Evolutionary conservation across 163 green algal species (phyloP).

Genomic region (Trebouxia gelatinosa): DNA sequence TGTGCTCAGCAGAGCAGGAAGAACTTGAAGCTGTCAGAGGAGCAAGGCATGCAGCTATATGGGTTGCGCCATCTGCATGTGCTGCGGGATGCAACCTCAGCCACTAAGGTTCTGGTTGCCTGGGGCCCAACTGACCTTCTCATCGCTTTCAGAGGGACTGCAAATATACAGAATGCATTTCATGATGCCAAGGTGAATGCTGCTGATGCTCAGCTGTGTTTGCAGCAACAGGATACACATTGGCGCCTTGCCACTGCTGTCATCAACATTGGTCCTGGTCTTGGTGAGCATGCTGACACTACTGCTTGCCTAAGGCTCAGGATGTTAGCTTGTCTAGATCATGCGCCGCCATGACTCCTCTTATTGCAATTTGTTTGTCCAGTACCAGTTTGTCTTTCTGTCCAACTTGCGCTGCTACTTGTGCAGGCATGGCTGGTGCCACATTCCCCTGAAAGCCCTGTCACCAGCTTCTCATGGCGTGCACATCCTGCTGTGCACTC

Average conservation of each 20-base stretch:
- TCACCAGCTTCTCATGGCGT: rapidly evolving
- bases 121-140: constrained; percentile 43
- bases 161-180: constrained; percentile 46
- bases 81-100: constrained; percentile 39
- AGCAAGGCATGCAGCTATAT: constrained; percentile 23
- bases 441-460: background rate
- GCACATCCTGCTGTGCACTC: background rate
- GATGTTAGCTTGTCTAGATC: background rate
- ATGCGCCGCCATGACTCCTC: background rate
- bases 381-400: background rate
- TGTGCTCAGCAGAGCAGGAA: too few relatives aligned
- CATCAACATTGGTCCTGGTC: background rate
- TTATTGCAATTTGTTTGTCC: background rate
- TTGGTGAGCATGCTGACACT: background rate
- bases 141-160: constrained; percentile 55
- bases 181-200: constrained; percentile 51
- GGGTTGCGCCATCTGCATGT: constrained; percentile 33
- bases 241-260: background rate
- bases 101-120: constrained; percentile 56
- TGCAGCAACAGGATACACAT: background rate
- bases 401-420: background rate
- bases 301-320: background rate
- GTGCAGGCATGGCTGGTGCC: constrained; percentile 9
- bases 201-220: too few relatives aligned
- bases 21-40: background rate